Conservation (phyloP, 768 basidiomycete species). For the Amanita pallidorosea region DNA sequence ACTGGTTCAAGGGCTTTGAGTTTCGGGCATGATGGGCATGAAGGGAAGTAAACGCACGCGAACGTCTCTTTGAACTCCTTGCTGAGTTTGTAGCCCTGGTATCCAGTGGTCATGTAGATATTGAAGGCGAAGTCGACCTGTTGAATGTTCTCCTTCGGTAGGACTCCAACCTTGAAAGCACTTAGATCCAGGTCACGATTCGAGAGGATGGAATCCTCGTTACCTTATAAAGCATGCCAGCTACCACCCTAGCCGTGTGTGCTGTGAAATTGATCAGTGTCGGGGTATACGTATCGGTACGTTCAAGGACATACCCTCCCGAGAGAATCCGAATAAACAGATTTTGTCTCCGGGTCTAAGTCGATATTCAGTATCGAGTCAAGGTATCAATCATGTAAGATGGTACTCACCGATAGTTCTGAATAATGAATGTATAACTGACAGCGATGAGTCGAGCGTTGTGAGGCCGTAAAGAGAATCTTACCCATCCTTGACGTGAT, state of each 20-base stretch:
- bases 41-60: slow-evolving; percentile 9
- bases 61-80: slow-evolving; percentile 22
- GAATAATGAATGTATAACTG: slow-evolving; percentile 16
- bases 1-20: neutral
- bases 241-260: slow-evolving; percentile 18
- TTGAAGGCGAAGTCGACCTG: slow-evolving; percentile 24
- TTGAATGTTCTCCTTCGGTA: slow-evolving; percentile 19
- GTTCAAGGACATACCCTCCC: slow-evolving; percentile 11
- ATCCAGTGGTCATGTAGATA: slow-evolving; percentile 18
- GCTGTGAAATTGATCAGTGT: slow-evolving; percentile 2
- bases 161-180: slow-evolving; percentile 17
- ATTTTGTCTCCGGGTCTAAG: slow-evolving; percentile 18
- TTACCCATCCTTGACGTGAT: slow-evolving; percentile 21
- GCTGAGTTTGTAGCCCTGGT: slow-evolving; percentile 18
- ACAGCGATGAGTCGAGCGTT: neutral
- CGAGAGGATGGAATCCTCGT: neutral
- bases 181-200: neutral
- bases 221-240: slow-evolving; percentile 24
- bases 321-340: slow-evolving; percentile 20
- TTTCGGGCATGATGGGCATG: neutral
- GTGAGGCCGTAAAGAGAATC: neutral
- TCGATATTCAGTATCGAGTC: neutral
- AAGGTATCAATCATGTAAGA: neutral
- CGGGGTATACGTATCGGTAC: neutral
- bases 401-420: slow-evolving; percentile 12